phyloP scores from a whole-genome alignment of 1,139 yeast genomes.

The Kurtzmaniella natalensis region DNA sequence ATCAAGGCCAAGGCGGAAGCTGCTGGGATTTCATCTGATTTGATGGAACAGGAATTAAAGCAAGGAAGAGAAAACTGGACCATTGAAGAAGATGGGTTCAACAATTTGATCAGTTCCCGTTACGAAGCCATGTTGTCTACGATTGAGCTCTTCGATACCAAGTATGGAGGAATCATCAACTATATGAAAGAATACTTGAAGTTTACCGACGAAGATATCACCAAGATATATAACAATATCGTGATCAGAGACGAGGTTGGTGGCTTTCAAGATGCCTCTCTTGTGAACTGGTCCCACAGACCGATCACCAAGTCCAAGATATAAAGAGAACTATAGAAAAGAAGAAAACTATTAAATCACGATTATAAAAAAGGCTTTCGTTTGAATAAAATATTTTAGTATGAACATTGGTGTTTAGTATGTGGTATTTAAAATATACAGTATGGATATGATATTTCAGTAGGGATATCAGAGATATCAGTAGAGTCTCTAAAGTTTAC shows the following conservation, averaged over 20 bases:
- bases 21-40: slow-evolving; percentile 16
- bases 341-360: too few species aligned
- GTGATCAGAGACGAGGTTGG: slow-evolving; percentile 14
- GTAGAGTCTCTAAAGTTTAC: too few species aligned
- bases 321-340: too few species aligned
- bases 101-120: slow-evolving; percentile 58
- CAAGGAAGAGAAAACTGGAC: slow-evolving; percentile 39
- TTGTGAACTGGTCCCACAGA: slow-evolving; percentile 25
- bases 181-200: slow-evolving; percentile 49
- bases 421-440: too few species aligned
- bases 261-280: slow-evolving; percentile 16
- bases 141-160: slow-evolving; percentile 42
- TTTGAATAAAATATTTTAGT: too few species aligned
- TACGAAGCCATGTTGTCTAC: slow-evolving; percentile 73
- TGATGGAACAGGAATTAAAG: slow-evolving; percentile 26
- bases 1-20: slow-evolving; percentile 21
- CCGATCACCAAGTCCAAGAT: too few species aligned
- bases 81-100: slow-evolving; percentile 46
- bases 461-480: too few species aligned
- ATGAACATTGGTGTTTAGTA: too few species aligned
- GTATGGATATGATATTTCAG: too few species aligned
- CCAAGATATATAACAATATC: slow-evolving; percentile 42
- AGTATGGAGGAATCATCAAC: slow-evolving; percentile 53
- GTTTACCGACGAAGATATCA: slow-evolving; percentile 47
- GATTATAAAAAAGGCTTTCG: too few species aligned